Evolutionary conservation across 2,329 filamentous ascomycete genomes (phyloP), one percentile per base, ranked within the genome.

Genomic region (Emmonsiellopsis sp.): DNA sequence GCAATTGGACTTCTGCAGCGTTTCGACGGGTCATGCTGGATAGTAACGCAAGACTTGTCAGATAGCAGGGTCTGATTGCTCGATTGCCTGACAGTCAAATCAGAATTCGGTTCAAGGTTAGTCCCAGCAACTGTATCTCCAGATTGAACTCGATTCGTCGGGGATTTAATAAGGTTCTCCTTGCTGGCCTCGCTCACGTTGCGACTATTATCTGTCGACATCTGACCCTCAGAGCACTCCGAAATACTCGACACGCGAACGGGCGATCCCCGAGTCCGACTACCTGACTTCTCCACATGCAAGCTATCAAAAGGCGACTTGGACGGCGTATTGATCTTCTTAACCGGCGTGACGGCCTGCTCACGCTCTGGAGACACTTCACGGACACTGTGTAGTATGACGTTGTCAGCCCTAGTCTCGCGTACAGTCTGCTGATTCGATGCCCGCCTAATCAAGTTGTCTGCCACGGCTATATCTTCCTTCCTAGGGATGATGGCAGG

Each of bases 11-110:
- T 60, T 30, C 20, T 37, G 43, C 52, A 53, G 34, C 59, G 61
- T 47, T 63, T 67, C n/a, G 67, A 67, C 3, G 67, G 63, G 44
- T 63, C 61, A 44, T 58, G 68, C 51, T 57, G 59, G n/a, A 72
- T 64, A 35, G 68, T 73, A 11, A 50, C 54, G 13, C 54, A 62
- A 6, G 70, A 71, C 32, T 61, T 57, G 16, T 63, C 61, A 10
- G 70, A 71, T 15, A 60, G 50, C 0, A 61, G 55, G 1, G 63
- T 68, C 45, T 66, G 63, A 43, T 63, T 63, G 55, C 70, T 71
- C 37, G 63, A 60, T 42, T 66, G 66, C 10, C 69, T 65, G 8
- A 55, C 38, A 26, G 63, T 57, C n/a, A 38, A 15, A 26, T 48
- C 51, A 7, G 52, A n/a, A 11, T 56, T 53, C 10, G 41, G 31